These are phyloP conservation scores for Cytospora schulzeri DNA, from an alignment of 2,329 filamentous ascomycete genomes.

Conservation along the genomic window DNA sequence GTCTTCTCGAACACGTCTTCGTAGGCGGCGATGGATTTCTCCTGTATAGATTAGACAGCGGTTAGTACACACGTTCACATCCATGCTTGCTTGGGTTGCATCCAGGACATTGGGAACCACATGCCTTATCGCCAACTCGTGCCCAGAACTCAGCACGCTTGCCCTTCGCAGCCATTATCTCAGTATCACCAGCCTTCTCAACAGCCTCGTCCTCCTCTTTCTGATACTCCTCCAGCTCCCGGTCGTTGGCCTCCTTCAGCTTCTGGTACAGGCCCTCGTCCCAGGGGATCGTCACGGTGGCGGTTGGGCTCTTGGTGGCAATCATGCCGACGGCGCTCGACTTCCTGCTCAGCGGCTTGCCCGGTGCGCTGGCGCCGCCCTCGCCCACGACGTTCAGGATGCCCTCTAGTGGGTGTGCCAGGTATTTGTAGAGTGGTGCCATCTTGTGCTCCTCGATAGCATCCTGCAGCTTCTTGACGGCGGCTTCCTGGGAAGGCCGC, in stretches of 20 bases:
- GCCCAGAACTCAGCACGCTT: conserved; percentile 98
- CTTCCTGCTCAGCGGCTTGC: conserved; percentile 67
- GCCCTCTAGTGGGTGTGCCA: conserved; percentile 80
- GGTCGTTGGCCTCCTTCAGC: conserved; percentile 75
- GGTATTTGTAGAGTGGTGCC: conserved; percentile 83
- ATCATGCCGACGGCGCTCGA: conserved; percentile 74
- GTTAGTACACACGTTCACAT: background rate
- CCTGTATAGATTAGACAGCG: conserved; percentile 53
- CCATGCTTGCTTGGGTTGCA: background rate
- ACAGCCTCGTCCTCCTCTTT: conserved; percentile 92
- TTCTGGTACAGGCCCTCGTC: conserved; percentile 84
- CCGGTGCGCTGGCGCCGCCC: conserved; percentile 49
- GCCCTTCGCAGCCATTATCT: conserved; percentile 87
- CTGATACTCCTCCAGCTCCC: conserved; percentile 74
- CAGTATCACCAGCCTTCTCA: conserved; percentile 94
- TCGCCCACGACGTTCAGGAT: conserved; percentile 79
- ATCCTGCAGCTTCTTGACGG: conserved; percentile 76
- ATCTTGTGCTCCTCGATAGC: conserved; percentile 83
- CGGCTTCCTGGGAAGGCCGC: conserved; percentile 66
- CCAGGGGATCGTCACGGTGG: conserved; percentile 77
- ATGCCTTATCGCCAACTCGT: conserved; percentile 91
- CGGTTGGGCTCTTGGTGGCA: conserved; percentile 67
- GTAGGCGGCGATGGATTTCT: conserved; percentile 90
- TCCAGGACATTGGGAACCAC: conserved; percentile 22
- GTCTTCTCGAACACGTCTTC: conserved; percentile 96